Conservation (phyloP, 192 early-diverging fungal species). For the Entomortierella chlamydospora region DNA sequence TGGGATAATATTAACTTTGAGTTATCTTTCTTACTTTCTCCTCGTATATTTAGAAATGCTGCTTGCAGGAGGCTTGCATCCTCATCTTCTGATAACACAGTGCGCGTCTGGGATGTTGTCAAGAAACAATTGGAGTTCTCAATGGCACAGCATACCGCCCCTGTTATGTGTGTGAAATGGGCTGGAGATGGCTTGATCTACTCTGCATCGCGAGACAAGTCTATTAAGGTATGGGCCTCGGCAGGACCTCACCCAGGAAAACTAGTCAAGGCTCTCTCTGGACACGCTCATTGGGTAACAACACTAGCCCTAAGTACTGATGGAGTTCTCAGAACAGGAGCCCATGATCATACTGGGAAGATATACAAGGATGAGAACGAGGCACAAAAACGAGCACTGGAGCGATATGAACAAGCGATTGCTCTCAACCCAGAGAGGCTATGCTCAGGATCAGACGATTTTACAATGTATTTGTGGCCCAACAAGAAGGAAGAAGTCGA, state of each 20-base stretch:
- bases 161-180: conserved; percentile 96
- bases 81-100: conserved; percentile 93
- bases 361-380: conserved; percentile 70
- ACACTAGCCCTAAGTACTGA: conserved; percentile 93
- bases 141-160: conserved; percentile 90
- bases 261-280: conserved; percentile 84
- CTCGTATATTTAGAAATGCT: conserved; percentile 66
- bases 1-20: neutral
- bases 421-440: conserved; percentile 81
- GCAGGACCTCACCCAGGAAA: conserved; percentile 71
- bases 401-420: conserved; percentile 81
- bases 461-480: conserved; percentile 95
- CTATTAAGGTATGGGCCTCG: conserved; percentile 95
- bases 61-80: conserved; percentile 85
- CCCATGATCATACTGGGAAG: conserved; percentile 86
- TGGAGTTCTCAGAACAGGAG: conserved; percentile 89
- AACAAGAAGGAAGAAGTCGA: conserved; percentile 64
- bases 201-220: conserved; percentile 92
- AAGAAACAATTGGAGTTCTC: conserved; percentile 79
- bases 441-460: conserved; percentile 96
- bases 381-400: conserved; percentile 77
- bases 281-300: conserved; percentile 99
- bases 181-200: conserved; percentile 96
- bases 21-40: neutral
- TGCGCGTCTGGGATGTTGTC: conserved; percentile 94